Conservation (phyloP, 2,329 filamentous ascomycete genomes). For the Corniculantispora saksenae region DNA sequence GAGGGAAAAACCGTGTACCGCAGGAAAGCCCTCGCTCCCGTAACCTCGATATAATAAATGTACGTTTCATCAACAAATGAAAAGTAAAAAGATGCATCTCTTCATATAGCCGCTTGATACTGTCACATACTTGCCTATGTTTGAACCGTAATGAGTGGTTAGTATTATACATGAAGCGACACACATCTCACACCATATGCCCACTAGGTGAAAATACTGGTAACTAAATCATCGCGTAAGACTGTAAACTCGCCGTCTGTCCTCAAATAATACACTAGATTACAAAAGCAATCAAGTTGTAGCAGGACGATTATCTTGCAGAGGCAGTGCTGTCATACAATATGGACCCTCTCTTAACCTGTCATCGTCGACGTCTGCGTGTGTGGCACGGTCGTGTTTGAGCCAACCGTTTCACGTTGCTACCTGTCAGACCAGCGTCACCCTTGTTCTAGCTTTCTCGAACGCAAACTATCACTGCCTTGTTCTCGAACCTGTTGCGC, state of each 20-base stretch:
- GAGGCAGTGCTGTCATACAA: not conserved
- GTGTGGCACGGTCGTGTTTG: slow-evolving; percentile 12
- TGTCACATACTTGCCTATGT: not conserved
- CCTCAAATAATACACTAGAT: not conserved
- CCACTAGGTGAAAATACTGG: not conserved
- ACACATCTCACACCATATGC: not conserved
- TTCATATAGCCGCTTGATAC: not conserved
- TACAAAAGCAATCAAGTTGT: too few species aligned
- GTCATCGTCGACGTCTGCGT: not conserved
- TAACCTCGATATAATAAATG: too few species aligned
- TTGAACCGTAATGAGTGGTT: not conserved
- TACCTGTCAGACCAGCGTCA: slow-evolving; percentile 14
- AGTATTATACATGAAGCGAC: not conserved
- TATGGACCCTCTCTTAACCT: not conserved
- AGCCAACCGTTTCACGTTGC: slow-evolving; percentile 18
- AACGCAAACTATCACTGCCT: not conserved
- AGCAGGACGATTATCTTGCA: not conserved
- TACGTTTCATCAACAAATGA: not conserved
- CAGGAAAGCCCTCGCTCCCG: too few species aligned
- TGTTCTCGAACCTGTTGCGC: not conserved
- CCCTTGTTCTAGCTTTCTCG: not conserved
- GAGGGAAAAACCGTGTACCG: too few species aligned
- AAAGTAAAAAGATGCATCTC: not conserved
- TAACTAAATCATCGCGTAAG: not conserved
- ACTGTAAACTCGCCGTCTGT: not conserved